A percentile compares a stretch with the other conserved stretches of the same genome.
Conservation (phyloP, 257 asterid genomes). For the Leptodermis oblonga region DNA sequence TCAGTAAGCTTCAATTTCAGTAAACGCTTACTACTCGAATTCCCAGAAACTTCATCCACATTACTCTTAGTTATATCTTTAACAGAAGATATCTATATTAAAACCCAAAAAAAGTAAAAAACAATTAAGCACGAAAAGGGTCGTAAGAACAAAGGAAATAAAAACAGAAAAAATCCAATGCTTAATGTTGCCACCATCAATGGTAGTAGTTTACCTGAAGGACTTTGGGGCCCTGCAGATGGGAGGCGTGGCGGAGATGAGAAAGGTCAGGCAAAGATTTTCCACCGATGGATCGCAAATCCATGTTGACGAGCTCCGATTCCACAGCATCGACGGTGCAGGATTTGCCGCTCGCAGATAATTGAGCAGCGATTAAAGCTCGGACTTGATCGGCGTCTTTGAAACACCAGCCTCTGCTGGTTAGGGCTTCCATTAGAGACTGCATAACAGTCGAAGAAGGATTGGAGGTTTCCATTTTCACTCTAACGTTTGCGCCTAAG, state of each 20-base stretch:
- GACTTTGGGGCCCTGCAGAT: constrained; percentile 56
- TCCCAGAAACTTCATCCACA: constrained; percentile 50
- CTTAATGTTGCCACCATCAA: background rate
- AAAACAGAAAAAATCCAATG: background rate
- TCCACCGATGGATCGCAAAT: constrained; percentile 69
- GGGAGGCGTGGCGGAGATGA: constrained; percentile 46
- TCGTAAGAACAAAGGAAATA: background rate
- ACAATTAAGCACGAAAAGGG: too few relatives aligned
- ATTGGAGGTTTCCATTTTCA: constrained; percentile 42
- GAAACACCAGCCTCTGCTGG: constrained; percentile 70
- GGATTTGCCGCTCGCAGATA: constrained; percentile 18
- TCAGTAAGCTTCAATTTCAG: constrained; percentile 74
- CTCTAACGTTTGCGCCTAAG: constrained; percentile 10
- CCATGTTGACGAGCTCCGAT: constrained; percentile 63
- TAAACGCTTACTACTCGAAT: constrained; percentile 45
- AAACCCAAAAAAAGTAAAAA: background rate
- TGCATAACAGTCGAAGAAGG: constrained; percentile 20
- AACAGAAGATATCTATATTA: constrained; percentile 48
- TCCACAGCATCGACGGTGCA: constrained; percentile 54
- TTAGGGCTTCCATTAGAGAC: constrained; percentile 39
- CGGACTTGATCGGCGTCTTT: constrained; percentile 39
- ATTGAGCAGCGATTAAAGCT: constrained; percentile 37
- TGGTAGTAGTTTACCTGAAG: constrained; percentile 50
- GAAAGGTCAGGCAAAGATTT: constrained; percentile 63
- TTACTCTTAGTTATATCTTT: constrained; percentile 61